Percentiles rank a stretch among this genome's conserved stretches.
Conservation (phyloP, 352 stramenopile genomes). For the Phytophthora nicotianae region DNA sequence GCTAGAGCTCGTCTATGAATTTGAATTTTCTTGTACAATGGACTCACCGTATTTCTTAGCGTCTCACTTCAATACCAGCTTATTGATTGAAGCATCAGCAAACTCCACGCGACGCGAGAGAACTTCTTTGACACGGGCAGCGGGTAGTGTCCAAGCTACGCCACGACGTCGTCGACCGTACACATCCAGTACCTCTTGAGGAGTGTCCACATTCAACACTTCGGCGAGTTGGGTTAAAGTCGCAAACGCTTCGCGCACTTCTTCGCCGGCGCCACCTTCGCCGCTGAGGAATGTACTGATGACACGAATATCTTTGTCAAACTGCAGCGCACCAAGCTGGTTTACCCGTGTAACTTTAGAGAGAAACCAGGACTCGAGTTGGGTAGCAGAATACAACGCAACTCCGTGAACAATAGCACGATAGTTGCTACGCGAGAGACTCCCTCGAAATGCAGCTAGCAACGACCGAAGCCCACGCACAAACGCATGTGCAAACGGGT, state of each 20-base stretch:
- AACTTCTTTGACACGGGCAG: constrained; percentile 73
- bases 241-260: constrained; percentile 65
- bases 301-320: constrained; percentile 87
- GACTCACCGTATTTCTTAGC: background rate
- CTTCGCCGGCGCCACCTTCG: constrained; percentile 46
- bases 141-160: constrained; percentile 71
- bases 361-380: constrained; percentile 74
- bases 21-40: constrained; percentile 14
- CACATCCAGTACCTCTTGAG: constrained; percentile 78
- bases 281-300: constrained; percentile 65
- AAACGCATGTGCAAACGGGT: constrained; percentile 83
- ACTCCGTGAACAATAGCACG: constrained; percentile 53
- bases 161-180: constrained; percentile 67
- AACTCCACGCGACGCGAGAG: constrained; percentile 85
- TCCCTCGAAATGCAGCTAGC: constrained; percentile 53
- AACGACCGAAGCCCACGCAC: constrained; percentile 63
- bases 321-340: constrained; percentile 83
- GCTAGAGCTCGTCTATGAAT: background rate
- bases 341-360: constrained; percentile 65
- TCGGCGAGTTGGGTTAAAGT: constrained; percentile 66
- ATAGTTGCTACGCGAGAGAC: constrained; percentile 69
- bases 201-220: constrained; percentile 77
- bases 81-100: constrained; percentile 63
- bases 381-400: constrained; percentile 44
- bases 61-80: constrained; percentile 53